Evolutionary conservation across 2,329 filamentous ascomycete species (phyloP).

Genomic region (Talaromyces pinophilus): DNA sequence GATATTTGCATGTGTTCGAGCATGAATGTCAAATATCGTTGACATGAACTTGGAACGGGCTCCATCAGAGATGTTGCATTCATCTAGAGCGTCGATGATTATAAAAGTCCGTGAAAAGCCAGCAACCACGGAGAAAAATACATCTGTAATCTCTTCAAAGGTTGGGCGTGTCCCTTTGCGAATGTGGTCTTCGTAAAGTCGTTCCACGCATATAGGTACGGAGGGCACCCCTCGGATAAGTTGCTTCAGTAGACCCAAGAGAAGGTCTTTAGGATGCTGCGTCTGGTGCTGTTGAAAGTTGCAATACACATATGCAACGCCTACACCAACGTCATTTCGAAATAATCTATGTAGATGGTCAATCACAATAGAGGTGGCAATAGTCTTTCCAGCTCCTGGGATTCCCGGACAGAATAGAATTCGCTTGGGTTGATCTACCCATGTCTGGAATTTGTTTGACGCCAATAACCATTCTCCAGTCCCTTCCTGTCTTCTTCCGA

Average conservation of each 20-base stretch:
- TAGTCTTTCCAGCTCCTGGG: constrained; percentile 55
- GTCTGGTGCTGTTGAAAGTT: constrained; percentile 1
- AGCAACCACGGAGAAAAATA: neutral
- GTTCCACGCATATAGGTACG: neutral
- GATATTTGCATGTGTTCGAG: constrained; percentile 27
- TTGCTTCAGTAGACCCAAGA: constrained; percentile 13
- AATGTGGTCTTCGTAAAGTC: neutral
- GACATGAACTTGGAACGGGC: constrained; percentile 27
- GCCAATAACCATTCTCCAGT: constrained; percentile 10
- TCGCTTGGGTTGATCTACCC: neutral
- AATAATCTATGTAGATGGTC: constrained; percentile 38
- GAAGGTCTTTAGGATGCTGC: neutral
- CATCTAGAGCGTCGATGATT: constrained; percentile 38
- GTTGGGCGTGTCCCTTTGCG: neutral
- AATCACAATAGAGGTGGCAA: constrained; percentile 46
- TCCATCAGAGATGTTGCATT: constrained; percentile 26
- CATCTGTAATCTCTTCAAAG: neutral
- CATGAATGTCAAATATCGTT: constrained; percentile 19
- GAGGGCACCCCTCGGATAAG: neutral
- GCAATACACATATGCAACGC: constrained; percentile 16
- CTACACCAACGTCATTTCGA: neutral
- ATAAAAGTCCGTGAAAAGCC: constrained; percentile 30
- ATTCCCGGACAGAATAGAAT: constrained; percentile 35
- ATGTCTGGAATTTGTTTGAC: neutral
- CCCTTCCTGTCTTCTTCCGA: neutral